A percentile compares a stretch with the other conserved stretches of the same genome.
Conservation (phyloP, 495 filamentous ascomycete genomes). For the Aspergillus diversus region DNA sequence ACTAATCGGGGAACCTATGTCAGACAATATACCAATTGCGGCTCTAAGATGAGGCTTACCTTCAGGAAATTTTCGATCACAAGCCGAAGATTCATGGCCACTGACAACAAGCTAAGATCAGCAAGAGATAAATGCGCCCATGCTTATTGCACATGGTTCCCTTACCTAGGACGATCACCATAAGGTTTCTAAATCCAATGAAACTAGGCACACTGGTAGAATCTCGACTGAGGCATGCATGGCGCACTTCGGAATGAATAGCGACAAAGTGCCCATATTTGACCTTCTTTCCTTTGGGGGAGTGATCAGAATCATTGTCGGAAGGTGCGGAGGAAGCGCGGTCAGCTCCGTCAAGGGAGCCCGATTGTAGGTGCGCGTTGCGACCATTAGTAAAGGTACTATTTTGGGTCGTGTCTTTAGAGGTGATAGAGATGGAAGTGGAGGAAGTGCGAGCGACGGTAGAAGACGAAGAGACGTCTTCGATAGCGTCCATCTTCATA, state of each 20-base stretch:
- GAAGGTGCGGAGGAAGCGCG: conserved; percentile 14
- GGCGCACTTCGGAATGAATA: conserved; percentile 69
- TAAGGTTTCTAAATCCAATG: conserved; percentile 90
- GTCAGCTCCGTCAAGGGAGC: conserved; percentile 12
- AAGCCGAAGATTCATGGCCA: conserved; percentile 89
- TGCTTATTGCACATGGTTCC: neutral
- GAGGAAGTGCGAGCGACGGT: neutral
- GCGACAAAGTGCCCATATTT: conserved; percentile 90
- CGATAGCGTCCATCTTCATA: neutral
- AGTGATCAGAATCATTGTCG: neutral
- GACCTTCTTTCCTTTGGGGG: conserved; percentile 28
- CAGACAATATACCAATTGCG: conserved; percentile 17
- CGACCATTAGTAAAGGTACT: neutral
- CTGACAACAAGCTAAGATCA: conserved; percentile 44
- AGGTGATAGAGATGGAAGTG: neutral
- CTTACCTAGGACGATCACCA: conserved; percentile 89
- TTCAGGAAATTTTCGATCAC: conserved; percentile 98
- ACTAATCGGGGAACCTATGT: conserved; percentile 51
- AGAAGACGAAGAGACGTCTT: conserved; percentile 2
- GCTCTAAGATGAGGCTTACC: conserved; percentile 43
- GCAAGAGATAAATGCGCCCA: conserved; percentile 5
- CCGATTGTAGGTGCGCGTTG: neutral
- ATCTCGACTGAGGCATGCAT: conserved; percentile 87
- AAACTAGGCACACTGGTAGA: conserved; percentile 75
- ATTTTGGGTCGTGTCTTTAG: neutral